Percentiles rank a stretch among this genome's conserved stretches.
Conservation (phyloP, 2,329 filamentous ascomycete species). For the Hypoxylon sp. region DNA sequence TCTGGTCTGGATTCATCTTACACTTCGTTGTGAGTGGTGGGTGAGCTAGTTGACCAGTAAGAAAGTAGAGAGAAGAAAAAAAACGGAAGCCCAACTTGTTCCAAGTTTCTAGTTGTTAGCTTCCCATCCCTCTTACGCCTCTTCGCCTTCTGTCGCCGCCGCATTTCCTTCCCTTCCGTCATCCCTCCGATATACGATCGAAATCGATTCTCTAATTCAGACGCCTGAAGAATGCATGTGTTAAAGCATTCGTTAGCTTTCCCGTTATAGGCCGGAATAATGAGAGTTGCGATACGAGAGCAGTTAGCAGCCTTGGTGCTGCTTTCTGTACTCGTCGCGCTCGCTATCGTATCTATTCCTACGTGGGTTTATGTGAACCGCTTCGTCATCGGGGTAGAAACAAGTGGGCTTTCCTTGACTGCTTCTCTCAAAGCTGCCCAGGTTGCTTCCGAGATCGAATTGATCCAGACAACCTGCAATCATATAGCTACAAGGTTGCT, state of each 20-base stretch:
- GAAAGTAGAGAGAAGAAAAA: background rate
- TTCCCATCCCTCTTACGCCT: background rate
- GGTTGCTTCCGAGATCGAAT: slow-evolving; percentile 78
- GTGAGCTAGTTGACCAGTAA: slow-evolving; percentile 13
- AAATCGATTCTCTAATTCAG: slow-evolving; percentile 3
- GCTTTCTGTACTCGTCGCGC: slow-evolving; percentile 74
- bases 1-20: slow-evolving; percentile 14
- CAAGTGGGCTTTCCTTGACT: slow-evolving; percentile 74
- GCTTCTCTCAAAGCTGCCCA: slow-evolving; percentile 88
- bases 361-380: slow-evolving; percentile 69
- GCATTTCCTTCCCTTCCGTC: background rate
- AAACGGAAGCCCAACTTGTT: slow-evolving; percentile 5
- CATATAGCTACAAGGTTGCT: slow-evolving; percentile 74
- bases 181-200: slow-evolving; percentile 16
- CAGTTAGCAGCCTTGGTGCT: slow-evolving; percentile 86
- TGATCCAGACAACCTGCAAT: slow-evolving; percentile 78
- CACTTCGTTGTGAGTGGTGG: slow-evolving; percentile 19
- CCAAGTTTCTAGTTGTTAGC: background rate
- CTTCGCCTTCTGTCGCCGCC: background rate
- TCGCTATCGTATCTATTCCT: slow-evolving; percentile 82
- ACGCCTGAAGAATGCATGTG: slow-evolving; percentile 45
- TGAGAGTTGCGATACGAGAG: slow-evolving; percentile 88
- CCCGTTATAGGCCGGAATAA: slow-evolving; percentile 52
- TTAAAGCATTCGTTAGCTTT: slow-evolving; percentile 37
- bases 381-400: slow-evolving; percentile 61